These are phyloP conservation scores for Ceratobasidium sp. DNA, from an alignment of 1,284 basidiomycete genomes.

Conservation along the genomic window DNA sequence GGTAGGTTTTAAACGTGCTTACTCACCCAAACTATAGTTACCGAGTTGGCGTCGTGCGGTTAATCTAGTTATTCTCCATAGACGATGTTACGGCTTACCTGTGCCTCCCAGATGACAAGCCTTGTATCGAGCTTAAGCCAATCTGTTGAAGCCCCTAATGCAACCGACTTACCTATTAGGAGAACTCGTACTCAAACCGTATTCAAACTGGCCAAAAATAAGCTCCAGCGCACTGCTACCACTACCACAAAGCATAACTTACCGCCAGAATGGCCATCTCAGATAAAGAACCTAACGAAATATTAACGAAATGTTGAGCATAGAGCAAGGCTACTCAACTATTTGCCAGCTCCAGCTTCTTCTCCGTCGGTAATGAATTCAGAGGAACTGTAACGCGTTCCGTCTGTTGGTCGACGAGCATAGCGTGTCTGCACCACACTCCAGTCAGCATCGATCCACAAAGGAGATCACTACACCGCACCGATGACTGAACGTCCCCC, in stretches of 20 bases:
- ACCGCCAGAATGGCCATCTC: conserved; percentile 88
- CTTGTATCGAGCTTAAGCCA: conserved; percentile 56
- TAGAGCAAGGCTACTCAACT: conserved; percentile 61
- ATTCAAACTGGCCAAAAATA: conserved; percentile 71
- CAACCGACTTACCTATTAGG: conserved; percentile 55
- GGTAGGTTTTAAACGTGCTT: background rate
- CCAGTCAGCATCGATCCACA: background rate
- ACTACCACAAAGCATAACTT: conserved; percentile 50
- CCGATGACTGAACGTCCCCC: conserved; percentile 91
- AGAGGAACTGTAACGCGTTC: conserved; percentile 82
- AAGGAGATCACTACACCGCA: conserved; percentile 49
- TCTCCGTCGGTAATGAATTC: conserved; percentile 67
- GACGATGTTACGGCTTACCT: conserved; percentile 53
- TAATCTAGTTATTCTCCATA: background rate
- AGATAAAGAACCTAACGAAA: conserved; percentile 76
- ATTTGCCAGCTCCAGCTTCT: conserved; percentile 84
- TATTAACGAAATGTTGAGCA: background rate
- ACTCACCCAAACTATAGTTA: conserved; percentile 34
- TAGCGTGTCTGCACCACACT: conserved; percentile 71
- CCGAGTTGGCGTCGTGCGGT: background rate
- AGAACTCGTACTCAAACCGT: conserved; percentile 86
- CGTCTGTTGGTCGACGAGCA: conserved; percentile 86
- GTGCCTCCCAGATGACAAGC: conserved; percentile 90
- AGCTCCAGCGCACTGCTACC: background rate
- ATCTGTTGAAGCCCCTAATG: background rate